phyloP scores from a whole-genome alignment of 257 asterid genomes.

The Linaria vulgaris region DNA sequence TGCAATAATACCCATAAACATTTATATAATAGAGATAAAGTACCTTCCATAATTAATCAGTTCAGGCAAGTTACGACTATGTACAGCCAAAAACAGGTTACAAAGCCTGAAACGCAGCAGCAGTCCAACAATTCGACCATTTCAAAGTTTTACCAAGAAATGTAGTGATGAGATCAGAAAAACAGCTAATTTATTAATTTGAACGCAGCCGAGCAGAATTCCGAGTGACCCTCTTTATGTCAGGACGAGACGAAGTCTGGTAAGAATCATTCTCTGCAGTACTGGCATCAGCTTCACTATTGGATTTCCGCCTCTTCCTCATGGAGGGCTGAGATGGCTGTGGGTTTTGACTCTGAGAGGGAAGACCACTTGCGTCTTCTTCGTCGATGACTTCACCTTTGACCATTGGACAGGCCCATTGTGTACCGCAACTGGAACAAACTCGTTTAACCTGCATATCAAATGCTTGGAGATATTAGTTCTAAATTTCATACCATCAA shows the following conservation, averaged over 20 bases:
- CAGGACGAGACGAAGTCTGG: constrained; percentile 14
- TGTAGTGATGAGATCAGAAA: neutral
- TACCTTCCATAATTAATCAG: too few species aligned
- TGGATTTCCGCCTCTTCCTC: constrained; percentile 36
- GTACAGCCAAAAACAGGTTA: constrained; percentile 12
- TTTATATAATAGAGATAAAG: too few species aligned
- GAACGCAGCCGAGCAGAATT: constrained; percentile 44
- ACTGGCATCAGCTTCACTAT: constrained; percentile 25
- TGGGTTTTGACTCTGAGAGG: constrained; percentile 37
- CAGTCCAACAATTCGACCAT: neutral
- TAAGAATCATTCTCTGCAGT: constrained; percentile 27
- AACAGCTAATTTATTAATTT: constrained; percentile 33
- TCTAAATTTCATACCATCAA: constrained; percentile 12
- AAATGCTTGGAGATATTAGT: constrained; percentile 1
- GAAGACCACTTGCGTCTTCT: constrained; percentile 25
- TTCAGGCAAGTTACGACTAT: constrained; percentile 13
- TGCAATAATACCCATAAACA: constrained; percentile 23
- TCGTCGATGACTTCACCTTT: constrained; percentile 47
- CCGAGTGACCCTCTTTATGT: constrained; percentile 46
- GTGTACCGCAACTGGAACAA: constrained; percentile 68
- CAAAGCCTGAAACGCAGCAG: neutral
- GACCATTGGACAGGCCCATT: constrained; percentile 45
- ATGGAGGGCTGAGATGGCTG: constrained; percentile 29
- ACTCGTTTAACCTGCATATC: constrained; percentile 50
- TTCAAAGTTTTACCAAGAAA: neutral